Evolutionary conservation across 2,329 filamentous ascomycete species (phyloP), one percentile per base, ranked within the genome.

Genomic region (Cladosporium colombiae): DNA sequence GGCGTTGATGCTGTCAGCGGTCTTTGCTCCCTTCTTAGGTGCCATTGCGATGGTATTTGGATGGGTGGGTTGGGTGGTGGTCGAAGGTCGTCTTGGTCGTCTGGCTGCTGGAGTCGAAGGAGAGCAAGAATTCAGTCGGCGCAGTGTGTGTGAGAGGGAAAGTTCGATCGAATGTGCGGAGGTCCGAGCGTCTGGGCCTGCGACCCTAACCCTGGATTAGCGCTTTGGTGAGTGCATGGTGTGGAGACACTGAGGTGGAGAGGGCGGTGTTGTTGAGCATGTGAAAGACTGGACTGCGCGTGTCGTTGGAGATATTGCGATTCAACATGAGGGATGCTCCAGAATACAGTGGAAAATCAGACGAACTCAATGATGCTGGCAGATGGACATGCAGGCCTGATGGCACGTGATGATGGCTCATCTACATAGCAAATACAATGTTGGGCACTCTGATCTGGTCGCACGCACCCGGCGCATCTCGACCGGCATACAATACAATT

Each of bases 1-100:
- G 78, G 85, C 86, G 84, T 89, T 88, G 84, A 90, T 91, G 83
- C 84, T 88, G 85, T 93, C 90, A 78, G 91, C 88, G 83, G 92
- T 89, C 86, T 93, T 96, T 88, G 91, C 94, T 82, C 81, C 85
- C 84, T 91, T 91, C 89, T 92, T 93, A 79, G 86, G 85, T 80
- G 85, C 86, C 86, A 89, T 89, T 83, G 80, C 82, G 80, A 77
- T 77, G 78, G 60, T 68, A 53, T 58, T 58, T 65, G 52, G 23
- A 59, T 35, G 50, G 27, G 61, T 64, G 37, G 35, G 60, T 56
- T 59, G 57, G 58, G 65, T 40, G 60, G 40, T 57, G 50, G 64
- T 65, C 62, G 62, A 65, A 53, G 56, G 62, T 65, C 62, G 62
- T 65, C 62, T 49, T 65, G 62, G 58, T 63, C 60, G 60, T 63